Evolutionary conservation across 805 yeast species (phyloP).

Genomic region (Metschnikowia cubensis): DNA sequence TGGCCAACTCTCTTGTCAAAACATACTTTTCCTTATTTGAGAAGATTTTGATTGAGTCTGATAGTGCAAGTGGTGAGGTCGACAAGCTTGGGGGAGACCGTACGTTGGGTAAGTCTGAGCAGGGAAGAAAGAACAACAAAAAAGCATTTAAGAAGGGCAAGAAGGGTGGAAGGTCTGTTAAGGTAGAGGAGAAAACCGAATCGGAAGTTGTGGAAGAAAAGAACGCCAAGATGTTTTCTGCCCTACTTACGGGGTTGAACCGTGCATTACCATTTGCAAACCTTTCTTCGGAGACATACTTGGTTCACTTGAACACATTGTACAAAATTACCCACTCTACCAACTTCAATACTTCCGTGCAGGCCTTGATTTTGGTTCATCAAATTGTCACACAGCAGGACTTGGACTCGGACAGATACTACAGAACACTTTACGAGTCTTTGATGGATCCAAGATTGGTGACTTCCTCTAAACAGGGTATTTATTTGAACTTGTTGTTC

Average conservation of each 20-base stretch:
- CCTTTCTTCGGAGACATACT: slow-evolving; percentile 64
- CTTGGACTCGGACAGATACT: slow-evolving; percentile 64
- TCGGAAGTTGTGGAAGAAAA: slow-evolving; percentile 70
- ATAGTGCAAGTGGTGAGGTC: slow-evolving; percentile 42
- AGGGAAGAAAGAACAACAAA: slow-evolving; percentile 52
- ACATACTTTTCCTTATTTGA: slow-evolving; percentile 87
- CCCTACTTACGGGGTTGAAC: slow-evolving; percentile 88
- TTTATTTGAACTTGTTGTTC: slow-evolving; percentile 80
- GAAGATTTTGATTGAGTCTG: slow-evolving; percentile 69
- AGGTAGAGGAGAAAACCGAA: slow-evolving; percentile 55
- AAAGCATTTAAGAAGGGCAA: slow-evolving; percentile 77
- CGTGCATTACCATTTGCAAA: slow-evolving; percentile 92
- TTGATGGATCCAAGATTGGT: slow-evolving; percentile 79
- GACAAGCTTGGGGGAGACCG: slow-evolving; percentile 23
- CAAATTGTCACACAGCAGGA: slow-evolving; percentile 67
- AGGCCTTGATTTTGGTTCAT: slow-evolving; percentile 80
- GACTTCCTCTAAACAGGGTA: slow-evolving; percentile 87
- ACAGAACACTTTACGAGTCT: slow-evolving; percentile 85
- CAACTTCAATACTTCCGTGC: slow-evolving; percentile 90
- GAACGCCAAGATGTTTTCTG: slow-evolving; percentile 79
- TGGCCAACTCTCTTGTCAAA: slow-evolving; percentile 79
- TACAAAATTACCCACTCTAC: slow-evolving; percentile 91
- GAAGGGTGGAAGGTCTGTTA: slow-evolving; percentile 82
- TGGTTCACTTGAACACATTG: slow-evolving; percentile 74
- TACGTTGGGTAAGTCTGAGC: slow-evolving; percentile 51